Evolutionary conservation across 345 rosid species (phyloP).

Genomic region (Fremontodendron californicum): DNA sequence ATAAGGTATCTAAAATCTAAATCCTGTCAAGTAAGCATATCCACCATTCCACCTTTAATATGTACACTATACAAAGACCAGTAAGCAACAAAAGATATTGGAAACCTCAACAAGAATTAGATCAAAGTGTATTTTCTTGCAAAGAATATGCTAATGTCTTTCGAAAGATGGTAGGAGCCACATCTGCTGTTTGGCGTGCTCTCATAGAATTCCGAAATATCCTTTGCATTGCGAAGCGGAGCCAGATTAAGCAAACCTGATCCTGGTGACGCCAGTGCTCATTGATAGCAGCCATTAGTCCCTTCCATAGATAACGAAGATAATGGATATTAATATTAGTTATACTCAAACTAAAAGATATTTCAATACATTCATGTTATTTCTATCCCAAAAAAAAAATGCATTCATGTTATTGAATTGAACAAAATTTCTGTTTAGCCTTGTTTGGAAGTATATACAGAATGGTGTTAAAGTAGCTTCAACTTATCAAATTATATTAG

Average conservation of each 20-base stretch:
- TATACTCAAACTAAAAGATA: not conserved
- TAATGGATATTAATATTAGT: not conserved
- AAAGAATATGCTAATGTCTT: not conserved
- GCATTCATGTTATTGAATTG: too few species aligned
- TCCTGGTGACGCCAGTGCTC: not conserved
- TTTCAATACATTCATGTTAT: not conserved
- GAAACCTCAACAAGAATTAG: not conserved
- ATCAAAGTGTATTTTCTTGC: not conserved
- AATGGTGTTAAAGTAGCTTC: too few species aligned
- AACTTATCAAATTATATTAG: not conserved
- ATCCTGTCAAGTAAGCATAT: not conserved
- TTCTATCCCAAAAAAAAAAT: too few species aligned
- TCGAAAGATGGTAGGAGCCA: not conserved
- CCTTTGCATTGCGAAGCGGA: not conserved
- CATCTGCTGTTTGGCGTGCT: not conserved
- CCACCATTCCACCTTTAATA: not conserved
- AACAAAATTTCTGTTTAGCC: too few species aligned
- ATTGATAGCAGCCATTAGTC: not conserved
- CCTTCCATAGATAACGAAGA: not conserved
- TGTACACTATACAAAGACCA: not conserved
- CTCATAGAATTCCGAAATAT: not conserved
- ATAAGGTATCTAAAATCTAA: conserved; percentile 1
- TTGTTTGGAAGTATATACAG: too few species aligned
- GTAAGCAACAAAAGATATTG: not conserved
- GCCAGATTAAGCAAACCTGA: not conserved